phyloP scores from a whole-genome alignment of 495 filamentous ascomycete species.

The Penicilliopsis zonata region DNA sequence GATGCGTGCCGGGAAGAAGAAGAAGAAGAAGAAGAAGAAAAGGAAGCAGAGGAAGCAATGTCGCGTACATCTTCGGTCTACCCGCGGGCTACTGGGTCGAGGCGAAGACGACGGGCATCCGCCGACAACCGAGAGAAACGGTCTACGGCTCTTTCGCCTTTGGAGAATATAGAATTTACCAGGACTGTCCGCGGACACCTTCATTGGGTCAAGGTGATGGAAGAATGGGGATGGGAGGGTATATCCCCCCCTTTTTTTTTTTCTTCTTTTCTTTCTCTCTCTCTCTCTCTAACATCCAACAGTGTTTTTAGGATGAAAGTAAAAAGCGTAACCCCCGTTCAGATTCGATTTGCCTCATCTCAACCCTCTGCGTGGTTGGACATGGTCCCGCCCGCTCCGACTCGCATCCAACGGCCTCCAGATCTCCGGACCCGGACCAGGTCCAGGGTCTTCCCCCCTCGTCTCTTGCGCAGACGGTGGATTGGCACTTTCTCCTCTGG shows the following conservation, averaged over 20 bases:
- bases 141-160: constrained; percentile 18
- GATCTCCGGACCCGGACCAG: too few species aligned
- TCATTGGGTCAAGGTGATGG: constrained; percentile 75
- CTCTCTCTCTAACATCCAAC: constrained; percentile 2
- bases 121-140: constrained; percentile 10
- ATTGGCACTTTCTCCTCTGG: constrained; percentile 3
- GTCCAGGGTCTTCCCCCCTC: not conserved
- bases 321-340: too few species aligned
- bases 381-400: too few species aligned
- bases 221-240: constrained; percentile 73
- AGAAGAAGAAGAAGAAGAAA: constrained; percentile 1
- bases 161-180: constrained; percentile 47
- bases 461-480: not conserved
- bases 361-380: not conserved
- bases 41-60: too few species aligned
- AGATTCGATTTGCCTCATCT: not conserved
- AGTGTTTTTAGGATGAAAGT: constrained; percentile 36
- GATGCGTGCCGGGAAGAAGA: constrained; percentile 32
- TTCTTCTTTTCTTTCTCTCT: too few species aligned
- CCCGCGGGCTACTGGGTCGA: constrained; percentile 5
- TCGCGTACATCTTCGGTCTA: too few species aligned
- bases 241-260: too few species aligned
- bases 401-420: too few species aligned
- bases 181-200: constrained; percentile 54
- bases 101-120: constrained; percentile 5